Conservation (phyloP, 2,329 filamentous ascomycete species). For the Fusarium zealandicum region DNA sequence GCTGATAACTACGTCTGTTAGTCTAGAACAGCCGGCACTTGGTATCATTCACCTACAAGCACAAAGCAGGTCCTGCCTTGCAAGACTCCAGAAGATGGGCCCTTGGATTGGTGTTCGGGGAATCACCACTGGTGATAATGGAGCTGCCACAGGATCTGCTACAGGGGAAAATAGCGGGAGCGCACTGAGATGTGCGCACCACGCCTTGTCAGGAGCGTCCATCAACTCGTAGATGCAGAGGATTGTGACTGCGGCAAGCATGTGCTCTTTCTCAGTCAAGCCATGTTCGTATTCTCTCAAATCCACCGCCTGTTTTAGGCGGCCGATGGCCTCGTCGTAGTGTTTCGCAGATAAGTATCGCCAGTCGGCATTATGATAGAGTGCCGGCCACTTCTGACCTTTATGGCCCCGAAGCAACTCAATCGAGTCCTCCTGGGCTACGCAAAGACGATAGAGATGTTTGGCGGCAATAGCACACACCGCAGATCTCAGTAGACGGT, state of each 20-base stretch:
- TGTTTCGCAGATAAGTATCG: constrained; percentile 33
- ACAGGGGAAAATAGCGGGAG: constrained; percentile 66
- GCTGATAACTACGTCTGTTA: constrained; percentile 23
- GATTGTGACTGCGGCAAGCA: constrained; percentile 70
- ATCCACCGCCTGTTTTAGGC: constrained; percentile 26
- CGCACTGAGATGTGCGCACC: constrained; percentile 70
- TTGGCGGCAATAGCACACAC: constrained; percentile 35
- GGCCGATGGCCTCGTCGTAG: constrained; percentile 32
- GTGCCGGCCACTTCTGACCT: not conserved
- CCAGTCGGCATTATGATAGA: constrained; percentile 22
- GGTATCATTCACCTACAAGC: constrained; percentile 12
- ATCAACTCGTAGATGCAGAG: constrained; percentile 73
- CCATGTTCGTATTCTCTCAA: constrained; percentile 51
- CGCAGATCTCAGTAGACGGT: constrained; percentile 26
- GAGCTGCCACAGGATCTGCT: constrained; percentile 27
- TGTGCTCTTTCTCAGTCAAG: constrained; percentile 45
- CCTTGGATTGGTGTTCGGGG: constrained; percentile 33
- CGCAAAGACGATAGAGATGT: constrained; percentile 17
- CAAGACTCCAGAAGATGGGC: constrained; percentile 37
- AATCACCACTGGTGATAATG: constrained; percentile 21
- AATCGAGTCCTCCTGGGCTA: rapidly evolving
- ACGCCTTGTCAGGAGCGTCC: constrained; percentile 68
- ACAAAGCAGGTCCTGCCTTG: constrained; percentile 31
- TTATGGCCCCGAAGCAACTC: not conserved
- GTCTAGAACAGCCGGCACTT: rapidly evolving